Base-by-base conservation (phyloP, 192 early-diverging fungal species). In the Coemansia sp. region DNA sequence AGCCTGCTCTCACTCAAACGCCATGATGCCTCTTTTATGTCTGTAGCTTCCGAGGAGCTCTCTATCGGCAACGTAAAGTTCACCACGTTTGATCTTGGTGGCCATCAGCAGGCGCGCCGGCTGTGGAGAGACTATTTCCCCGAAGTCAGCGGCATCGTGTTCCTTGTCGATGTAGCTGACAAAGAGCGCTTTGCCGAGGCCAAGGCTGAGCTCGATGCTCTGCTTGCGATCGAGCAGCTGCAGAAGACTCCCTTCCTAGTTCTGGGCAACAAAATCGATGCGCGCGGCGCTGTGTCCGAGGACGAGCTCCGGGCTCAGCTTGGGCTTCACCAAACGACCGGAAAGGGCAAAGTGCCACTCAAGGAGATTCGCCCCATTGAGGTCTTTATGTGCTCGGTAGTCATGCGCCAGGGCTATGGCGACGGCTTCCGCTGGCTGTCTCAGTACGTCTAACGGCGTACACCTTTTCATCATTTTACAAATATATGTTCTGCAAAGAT, bases 91-190 rank as follows among this genome's bases (percentile, higher is more conserved):
- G 97, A 99, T 88, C 84, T 99, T 59, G 97, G 97, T 66, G 97
- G 97, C 23, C 97, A 99, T 83, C 80, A 85, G 73, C 94, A 97
- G 82, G 92, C 97, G 45, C 95, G 97, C 57, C 89, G 97, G 66
- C 86, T 99, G 71, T 99, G 97, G 97, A 94, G 92, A 78, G 94
- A 99, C 72, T 99, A 99, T 81, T 98, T 97, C 82, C 94, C 95
- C 41, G 97, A 98, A 71, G 95, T 98, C 60, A 90, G 91, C 65
- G 97, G 95, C 41, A 97, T 99, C 66, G 94, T 99, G 57, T 99
- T 98, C 84, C 84, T 99, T 70, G 95, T 99, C 14, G 97, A 99
- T 70, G 86, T 88, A 64, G 92, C 90, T 27, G 95, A 99, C 71
- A 80, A 77, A 35, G 84, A 85, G 59, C 85, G 97, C 67, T 91